phyloP scores from a whole-genome alignment of 331 rosid genomes.

The Stylosanthes scabra region DNA sequence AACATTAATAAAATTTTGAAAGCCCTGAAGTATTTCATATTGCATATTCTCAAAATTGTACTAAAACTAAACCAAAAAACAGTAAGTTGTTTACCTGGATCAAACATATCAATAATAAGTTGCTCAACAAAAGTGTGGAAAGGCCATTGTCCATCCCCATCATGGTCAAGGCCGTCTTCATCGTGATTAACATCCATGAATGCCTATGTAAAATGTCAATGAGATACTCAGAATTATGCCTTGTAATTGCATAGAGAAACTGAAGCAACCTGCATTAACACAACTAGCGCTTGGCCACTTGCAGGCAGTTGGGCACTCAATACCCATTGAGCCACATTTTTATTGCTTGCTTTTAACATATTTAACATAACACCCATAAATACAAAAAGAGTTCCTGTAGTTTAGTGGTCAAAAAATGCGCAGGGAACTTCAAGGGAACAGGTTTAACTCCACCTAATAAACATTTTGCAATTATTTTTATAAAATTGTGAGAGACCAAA shows the following conservation, averaged over 20 bases:
- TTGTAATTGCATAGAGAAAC: constrained; percentile 23
- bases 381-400: too few species aligned
- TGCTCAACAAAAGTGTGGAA: constrained; percentile 86
- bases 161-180: constrained; percentile 74
- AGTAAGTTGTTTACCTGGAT: constrained; percentile 71
- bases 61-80: background rate
- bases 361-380: too few species aligned
- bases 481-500: too few species aligned
- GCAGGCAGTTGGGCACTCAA: too few species aligned
- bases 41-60: constrained; percentile 21
- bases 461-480: too few species aligned
- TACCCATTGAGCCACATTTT: too few species aligned
- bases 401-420: too few species aligned
- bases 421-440: too few species aligned
- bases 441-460: too few species aligned
- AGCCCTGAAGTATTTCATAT: background rate
- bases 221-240: constrained; percentile 34
- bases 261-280: constrained; percentile 12
- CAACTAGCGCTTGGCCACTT: background rate
- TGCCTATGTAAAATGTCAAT: constrained; percentile 51
- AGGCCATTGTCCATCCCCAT: constrained; percentile 90
- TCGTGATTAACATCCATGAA: constrained; percentile 54
- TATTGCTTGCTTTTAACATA: too few species aligned
- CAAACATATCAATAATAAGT: constrained; percentile 91
- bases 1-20: constrained; percentile 18